phyloP scores from a whole-genome alignment of 1,139 yeast species.

The Kurtzmaniella quercitrusa region DNA sequence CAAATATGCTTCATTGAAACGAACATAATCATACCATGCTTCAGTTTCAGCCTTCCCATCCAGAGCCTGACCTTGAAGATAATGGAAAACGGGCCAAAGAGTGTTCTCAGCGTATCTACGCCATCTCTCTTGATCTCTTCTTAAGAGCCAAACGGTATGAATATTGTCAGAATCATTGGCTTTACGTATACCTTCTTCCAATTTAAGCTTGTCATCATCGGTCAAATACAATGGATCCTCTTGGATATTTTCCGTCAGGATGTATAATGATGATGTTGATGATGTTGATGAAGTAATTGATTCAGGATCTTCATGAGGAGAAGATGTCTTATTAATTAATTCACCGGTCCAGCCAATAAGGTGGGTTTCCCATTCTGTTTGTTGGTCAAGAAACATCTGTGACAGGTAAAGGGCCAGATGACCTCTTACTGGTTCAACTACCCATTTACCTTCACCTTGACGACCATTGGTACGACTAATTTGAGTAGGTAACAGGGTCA shows the following conservation, averaged over 20 bases:
- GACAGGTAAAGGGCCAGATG: slow-evolving; percentile 83
- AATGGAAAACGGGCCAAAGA: slow-evolving; percentile 93
- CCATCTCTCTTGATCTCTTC: slow-evolving; percentile 77
- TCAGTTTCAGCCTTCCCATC: slow-evolving; percentile 68
- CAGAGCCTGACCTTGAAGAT: slow-evolving; percentile 64
- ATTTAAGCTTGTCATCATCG: slow-evolving; percentile 47
- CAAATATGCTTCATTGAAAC: slow-evolving; percentile 86
- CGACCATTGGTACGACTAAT: slow-evolving; percentile 40
- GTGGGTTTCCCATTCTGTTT: slow-evolving; percentile 81
- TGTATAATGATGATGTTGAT: slow-evolving; percentile 5
- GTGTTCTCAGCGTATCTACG: slow-evolving; percentile 83
- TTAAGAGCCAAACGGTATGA: slow-evolving; percentile 83
- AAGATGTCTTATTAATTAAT: slow-evolving; percentile 39
- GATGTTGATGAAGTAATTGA: too few relatives aligned
- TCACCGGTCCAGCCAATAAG: slow-evolving; percentile 97
- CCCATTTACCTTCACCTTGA: slow-evolving; percentile 32
- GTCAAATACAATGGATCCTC: slow-evolving; percentile 63
- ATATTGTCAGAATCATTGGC: slow-evolving; percentile 48
- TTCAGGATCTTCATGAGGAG: slow-evolving; percentile 12
- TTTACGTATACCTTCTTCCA: slow-evolving; percentile 40
- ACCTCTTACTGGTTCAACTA: slow-evolving; percentile 68
- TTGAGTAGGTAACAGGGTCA: slow-evolving; percentile 66
- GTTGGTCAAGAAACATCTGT: slow-evolving; percentile 57
- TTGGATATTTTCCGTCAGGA: slow-evolving; percentile 22
- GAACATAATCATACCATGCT: slow-evolving; percentile 91